Percentiles rank a stretch among this genome's conserved stretches.
Evolutionary conservation across 2,329 filamentous ascomycete genomes (phyloP).

Genomic region (Ophiocordyceps australis): DNA sequence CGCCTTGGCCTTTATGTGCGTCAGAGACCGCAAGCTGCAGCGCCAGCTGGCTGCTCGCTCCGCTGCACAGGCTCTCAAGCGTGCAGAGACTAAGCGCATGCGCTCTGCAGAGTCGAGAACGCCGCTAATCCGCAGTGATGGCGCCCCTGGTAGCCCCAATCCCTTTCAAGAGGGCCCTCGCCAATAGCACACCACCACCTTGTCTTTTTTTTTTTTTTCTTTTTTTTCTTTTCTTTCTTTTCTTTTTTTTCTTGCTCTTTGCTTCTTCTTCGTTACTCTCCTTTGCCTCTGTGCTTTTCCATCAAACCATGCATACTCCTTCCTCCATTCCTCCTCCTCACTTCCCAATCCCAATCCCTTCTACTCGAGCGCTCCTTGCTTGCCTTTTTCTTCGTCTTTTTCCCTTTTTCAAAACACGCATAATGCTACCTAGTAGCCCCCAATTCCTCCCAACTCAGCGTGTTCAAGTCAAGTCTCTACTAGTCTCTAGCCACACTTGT

Average conservation of each 20-base stretch:
- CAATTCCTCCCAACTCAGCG: too few species aligned
- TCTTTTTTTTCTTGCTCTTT: neutral
- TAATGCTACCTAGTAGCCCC: too few species aligned
- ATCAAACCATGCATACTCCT: too few species aligned
- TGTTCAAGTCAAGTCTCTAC: too few species aligned
- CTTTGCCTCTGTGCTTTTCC: neutral
- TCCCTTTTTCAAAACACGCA: too few species aligned
- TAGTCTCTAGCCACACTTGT: too few species aligned
- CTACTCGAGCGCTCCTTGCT: too few species aligned
- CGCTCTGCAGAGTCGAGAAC: conserved; percentile 13
- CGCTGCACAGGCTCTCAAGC: conserved; percentile 30
- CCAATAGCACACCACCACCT: too few species aligned
- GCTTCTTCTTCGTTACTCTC: neutral
- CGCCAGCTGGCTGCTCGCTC: conserved; percentile 22
- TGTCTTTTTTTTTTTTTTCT: neutral
- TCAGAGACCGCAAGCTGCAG: conserved; percentile 26
- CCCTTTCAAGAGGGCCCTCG: conserved; percentile 24
- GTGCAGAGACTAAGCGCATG: conserved; percentile 26
- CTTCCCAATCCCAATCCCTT: too few species aligned
- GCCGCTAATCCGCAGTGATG: conserved; percentile 16
- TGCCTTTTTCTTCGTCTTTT: too few species aligned
- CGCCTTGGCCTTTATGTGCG: conserved; percentile 30
- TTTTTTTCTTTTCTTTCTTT: neutral
- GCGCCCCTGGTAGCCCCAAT: conserved; percentile 7
- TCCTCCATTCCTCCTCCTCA: too few species aligned